Base-by-base conservation (phyloP, 1,139 yeast genomes). In the Hyphopichia khmerensis region DNA sequence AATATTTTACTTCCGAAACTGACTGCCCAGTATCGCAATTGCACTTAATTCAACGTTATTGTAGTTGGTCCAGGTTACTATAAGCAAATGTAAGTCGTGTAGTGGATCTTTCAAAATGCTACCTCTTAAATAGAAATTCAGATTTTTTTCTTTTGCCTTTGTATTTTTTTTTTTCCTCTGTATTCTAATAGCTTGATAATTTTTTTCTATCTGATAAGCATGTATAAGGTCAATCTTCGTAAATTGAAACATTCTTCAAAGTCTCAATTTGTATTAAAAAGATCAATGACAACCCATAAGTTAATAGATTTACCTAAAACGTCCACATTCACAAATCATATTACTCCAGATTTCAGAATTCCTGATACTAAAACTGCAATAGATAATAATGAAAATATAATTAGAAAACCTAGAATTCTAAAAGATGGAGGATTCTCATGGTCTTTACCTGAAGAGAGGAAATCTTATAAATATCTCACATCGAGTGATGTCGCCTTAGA, bases 371-470 rank as follows among this genome's bases (percentile, higher is more conserved):
- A 72, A 10, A 69, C 64, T 2, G 86, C 93, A 1, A 56, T 72
- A 14, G 59, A 61, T 14, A 71, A 70, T 50, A 66, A 54, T 15
- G 57, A 64, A 24, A 57, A 65, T 42, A 46, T 72, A 26, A 62
- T 65, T 40, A 66, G 68, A 43, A 68, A 62, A 13, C 93, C 95
- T 1, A 71, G 98, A 41, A 68, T 72, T 2, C 69, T 89, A 10
- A 59, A 71, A 32, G 66, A 68, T 7, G 96, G 96, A 2, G 82
- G 83, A 30, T 93, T 75, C 56, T 80, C 93, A 2, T 89, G 77
- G 69, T 74, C 84, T 1, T 54, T 76, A 7, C 96, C 96, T 0
- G 87, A 82, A 40, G 60, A 64, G 47, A 65, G 95, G 35, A 68
- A 74, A 35, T 69, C 69, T 40, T 81, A 82, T 55, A 61, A 69